Evolutionary conservation across 2,329 filamentous ascomycete species (phyloP).

Genomic region (Paecilomyces formosus): DNA sequence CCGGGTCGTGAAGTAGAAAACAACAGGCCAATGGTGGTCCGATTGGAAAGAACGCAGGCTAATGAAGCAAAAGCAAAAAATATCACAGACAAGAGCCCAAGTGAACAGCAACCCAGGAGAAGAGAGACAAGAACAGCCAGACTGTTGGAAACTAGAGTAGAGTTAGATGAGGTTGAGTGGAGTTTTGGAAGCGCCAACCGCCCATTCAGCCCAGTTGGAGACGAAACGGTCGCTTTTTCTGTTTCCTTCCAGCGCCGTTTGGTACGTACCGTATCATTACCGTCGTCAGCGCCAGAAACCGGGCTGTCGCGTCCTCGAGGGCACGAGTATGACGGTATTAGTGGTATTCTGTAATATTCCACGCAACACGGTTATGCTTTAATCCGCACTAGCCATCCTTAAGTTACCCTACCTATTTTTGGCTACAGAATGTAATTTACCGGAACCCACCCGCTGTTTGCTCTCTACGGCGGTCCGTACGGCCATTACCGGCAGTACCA

Average conservation of each 20-base stretch:
- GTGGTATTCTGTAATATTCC: neutral
- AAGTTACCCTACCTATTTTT: neutral
- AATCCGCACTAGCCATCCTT: neutral
- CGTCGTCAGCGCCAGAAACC: too few species aligned
- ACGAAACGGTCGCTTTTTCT: too few species aligned
- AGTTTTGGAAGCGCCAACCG: neutral
- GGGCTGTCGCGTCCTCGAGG: too few species aligned
- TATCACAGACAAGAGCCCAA: neutral
- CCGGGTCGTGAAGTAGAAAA: neutral
- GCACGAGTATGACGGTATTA: too few species aligned
- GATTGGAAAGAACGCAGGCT: neutral
- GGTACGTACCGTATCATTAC: neutral
- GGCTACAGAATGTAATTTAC: neutral
- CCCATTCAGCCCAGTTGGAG: too few species aligned
- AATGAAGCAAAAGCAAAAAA: neutral
- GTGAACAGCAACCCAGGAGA: neutral
- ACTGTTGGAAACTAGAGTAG: neutral
- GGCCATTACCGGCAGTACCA: neutral
- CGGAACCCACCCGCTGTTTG: neutral
- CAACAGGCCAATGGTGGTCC: neutral
- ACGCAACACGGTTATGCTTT: neutral
- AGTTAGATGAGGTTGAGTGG: neutral
- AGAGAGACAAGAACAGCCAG: neutral
- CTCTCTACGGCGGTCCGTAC: neutral
- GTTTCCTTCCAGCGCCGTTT: too few species aligned